Percentiles rank a stretch among this genome's conserved stretches.
Conservation (phyloP, 2,329 filamentous ascomycete species). For the Escovopsis sp. region DNA sequence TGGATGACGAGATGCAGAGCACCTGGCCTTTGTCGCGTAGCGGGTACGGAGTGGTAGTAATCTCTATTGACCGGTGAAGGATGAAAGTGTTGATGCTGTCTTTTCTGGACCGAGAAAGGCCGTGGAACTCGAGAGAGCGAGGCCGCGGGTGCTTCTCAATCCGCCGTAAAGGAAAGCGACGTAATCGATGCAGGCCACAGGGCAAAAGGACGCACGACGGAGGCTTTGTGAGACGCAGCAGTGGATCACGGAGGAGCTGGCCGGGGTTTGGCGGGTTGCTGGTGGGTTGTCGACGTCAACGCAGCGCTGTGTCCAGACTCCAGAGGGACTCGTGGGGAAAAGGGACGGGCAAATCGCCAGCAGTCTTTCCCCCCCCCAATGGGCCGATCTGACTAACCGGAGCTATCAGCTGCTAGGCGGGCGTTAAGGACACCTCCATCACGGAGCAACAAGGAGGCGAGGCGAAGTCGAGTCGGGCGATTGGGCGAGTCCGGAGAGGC, state of each 20-base stretch:
- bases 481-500: no score
- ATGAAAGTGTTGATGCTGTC: neutral
- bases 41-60: no score
- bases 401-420: neutral
- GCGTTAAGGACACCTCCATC: no score
- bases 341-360: no score
- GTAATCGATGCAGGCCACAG: constrained; percentile 9
- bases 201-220: constrained; percentile 10
- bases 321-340: no score
- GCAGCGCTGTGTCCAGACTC: constrained; percentile 12
- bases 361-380: neutral
- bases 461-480: no score
- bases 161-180: neutral
- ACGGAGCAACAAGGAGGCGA: no score
- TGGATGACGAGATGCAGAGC: no score
- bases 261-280: constrained; percentile 18
- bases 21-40: no score
- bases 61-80: no score
- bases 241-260: constrained; percentile 14
- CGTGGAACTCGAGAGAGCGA: neutral
- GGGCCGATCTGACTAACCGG: neutral
- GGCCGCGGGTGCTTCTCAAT: neutral
- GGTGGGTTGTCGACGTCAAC: constrained; percentile 31
- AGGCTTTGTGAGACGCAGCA: constrained; percentile 17
- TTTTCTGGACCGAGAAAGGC: no score